These are phyloP conservation scores for Lachnellula cervina DNA, from an alignment of 2,329 filamentous ascomycete species.

Conservation along the genomic window DNA sequence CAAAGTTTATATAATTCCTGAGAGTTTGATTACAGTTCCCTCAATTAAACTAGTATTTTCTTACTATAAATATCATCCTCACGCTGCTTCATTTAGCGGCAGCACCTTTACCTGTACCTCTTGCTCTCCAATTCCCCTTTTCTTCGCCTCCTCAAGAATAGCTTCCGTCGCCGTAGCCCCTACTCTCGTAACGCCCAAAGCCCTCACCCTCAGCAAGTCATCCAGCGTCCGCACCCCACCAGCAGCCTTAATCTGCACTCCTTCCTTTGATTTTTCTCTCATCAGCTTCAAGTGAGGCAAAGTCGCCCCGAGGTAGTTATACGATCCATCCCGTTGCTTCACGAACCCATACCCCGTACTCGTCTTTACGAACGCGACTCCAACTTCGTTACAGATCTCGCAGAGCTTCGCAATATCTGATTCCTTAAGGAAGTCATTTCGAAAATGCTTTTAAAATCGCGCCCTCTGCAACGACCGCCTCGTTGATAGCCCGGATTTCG, in stretches of 20 bases:
- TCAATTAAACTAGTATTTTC: no score
- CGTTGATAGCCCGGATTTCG: slow-evolving; percentile 49
- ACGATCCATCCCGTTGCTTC: slow-evolving; percentile 46
- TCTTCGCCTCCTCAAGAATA: slow-evolving; percentile 50
- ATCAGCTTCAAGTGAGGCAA: slow-evolving; percentile 49
- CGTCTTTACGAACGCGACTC: slow-evolving; percentile 56
- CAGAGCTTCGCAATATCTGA: slow-evolving; percentile 49
- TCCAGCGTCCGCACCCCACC: slow-evolving; percentile 55
- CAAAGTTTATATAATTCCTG: no score
- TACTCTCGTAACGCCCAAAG: slow-evolving; percentile 49
- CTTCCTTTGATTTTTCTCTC: slow-evolving; percentile 39
- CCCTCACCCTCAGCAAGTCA: slow-evolving; percentile 51
- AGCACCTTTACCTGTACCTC: no score
- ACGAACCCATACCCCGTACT: slow-evolving; percentile 58
- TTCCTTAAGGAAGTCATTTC: slow-evolving; percentile 53
- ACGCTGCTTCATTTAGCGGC: no score
- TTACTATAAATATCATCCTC: no score
- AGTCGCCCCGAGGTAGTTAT: slow-evolving; percentile 51
- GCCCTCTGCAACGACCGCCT: slow-evolving; percentile 39
- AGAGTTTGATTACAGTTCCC: no score
- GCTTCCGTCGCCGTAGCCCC: slow-evolving; percentile 50
- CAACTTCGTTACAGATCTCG: slow-evolving; percentile 46
- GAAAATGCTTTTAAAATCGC: slow-evolving; percentile 54
- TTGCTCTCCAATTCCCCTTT: slow-evolving; percentile 38
- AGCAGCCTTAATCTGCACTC: slow-evolving; percentile 53